Evolutionary conservation across 1,284 basidiomycete species (phyloP), one percentile per base, ranked within the genome.

Genomic region (Ustilago esculenta): DNA sequence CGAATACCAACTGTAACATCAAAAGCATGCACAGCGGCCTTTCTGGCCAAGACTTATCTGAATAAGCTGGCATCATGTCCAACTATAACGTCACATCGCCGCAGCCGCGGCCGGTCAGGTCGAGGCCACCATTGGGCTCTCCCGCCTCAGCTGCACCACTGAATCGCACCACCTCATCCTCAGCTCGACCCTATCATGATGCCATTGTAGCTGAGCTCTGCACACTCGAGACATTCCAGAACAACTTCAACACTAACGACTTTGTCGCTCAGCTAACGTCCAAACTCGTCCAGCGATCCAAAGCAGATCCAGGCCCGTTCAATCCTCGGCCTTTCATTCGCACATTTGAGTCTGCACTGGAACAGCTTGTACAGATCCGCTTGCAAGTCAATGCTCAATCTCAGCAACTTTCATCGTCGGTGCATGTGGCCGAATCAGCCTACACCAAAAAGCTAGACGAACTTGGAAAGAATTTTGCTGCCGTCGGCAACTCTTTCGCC

Each of bases 381-480:
- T 90, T 90, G 72, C 90, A 95, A 83, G 90, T 98, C 5, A 90
- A 95, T 63, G 85, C 88, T 12, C 90, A 90, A 82, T 93, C 92
- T 0, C 90, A 93, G 79, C 89, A 91, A 76, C 90, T 96, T 84
- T 94, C 97, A 83, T 92, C 92, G 83, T 90, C 89, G 64, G 94
- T 98, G 14, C 87, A 91, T 45, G 87, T 91, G 1, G 90, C 94
- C 6, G 94, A 98, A 82, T 85, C 92, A 55, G 94, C 97, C 72
- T 98, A 98, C 80, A 91, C 92, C 1, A 91, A 90, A 84, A 92
- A 93, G 82, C 91, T 98, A 86, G 85, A 87, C 17, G 94, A 98
- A 67, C 86, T 98, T 23, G 92, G 93, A 80, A 89, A 89, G 46
- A 92, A 92, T 2, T 98, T 98, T 78, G 92, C 95, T 4, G 68